Base-by-base conservation (phyloP, 768 basidiomycete species). In the Cytidiella melzeri region DNA sequence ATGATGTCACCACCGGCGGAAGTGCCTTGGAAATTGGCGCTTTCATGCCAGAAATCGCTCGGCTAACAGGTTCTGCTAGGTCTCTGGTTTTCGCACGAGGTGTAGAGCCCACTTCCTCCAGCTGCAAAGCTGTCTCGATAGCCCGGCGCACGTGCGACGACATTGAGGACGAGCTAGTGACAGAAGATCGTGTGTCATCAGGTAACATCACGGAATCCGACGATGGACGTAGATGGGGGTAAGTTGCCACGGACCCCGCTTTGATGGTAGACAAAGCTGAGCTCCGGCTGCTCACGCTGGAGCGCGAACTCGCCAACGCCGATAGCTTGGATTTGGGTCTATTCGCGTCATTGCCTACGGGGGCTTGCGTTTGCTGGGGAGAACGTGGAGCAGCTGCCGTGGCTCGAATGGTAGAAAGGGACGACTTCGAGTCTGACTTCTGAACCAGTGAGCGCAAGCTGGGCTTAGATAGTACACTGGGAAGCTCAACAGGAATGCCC, bases 201-300 rank as follows among this genome's bases (percentile, higher is more conserved):
- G 62, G 38, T 13, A 64, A 66, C 34, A 65, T 36, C 25, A 66
- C 60, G 18, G 86, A 88, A 43, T 77, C 73, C 2, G 79, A 62
- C 23, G 82, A 74, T n/a, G 86, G 87, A 15, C 87, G 81, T 52
- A 88, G 71, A 15, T 61, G 73, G 20, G 86, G 83, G 59, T 83
- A 89, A 1, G 87, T 88, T 57, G 81, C 77, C n/a, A 84, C 72
- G 21, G 85, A 81, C 3, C 78, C 80, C 0, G 77, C 68, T 27
- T 77, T 69, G 38, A 78, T 65, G 9, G 68, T 75, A 50, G 50
- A 78, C 20, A 80, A 78, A 43, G 74, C 68, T 20, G 83, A 80
- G 56, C 76, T 79, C 52, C 73, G 69, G 50, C 71, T 76, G 40
- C 67, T 67, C 24, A 72, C 72, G 48, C 77, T 78, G 2, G 80